Evolutionary conservation across 2,329 filamentous ascomycete genomes (phyloP), one percentile per base, ranked within the genome.

Genomic region (Fusarium marasasianum): DNA sequence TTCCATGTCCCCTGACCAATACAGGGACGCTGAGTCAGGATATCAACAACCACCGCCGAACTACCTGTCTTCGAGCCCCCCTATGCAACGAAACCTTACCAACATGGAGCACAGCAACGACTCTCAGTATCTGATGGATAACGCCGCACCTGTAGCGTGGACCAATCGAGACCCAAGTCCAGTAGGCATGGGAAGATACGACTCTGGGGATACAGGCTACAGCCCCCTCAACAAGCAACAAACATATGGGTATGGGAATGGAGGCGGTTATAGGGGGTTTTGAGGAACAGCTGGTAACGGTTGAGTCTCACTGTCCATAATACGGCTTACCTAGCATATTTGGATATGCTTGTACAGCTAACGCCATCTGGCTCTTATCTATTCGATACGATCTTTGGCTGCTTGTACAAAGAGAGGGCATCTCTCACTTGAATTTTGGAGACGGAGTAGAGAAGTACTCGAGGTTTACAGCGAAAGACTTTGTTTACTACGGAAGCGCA

Each of bases 101-200:
- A 82, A 81, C 15, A 78, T 73, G 66, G 76, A 75, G 9, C 76
- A 79, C 68, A 78, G 81, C 41, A 79, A 81, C 38, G 82, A 81
- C 59, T 80, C 80, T 12, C 82, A 85, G 38, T 80, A 79, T 57
- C 81, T 88, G 22, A 76, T 86, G 20, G 67, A 76, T 18, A 78
- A 81, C 48, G 84, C 85, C 3, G 85, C 84, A 37, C 84, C 85
- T 6, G 79, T 84, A 22, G 79, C 80, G n/a, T 77, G 76, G 64
- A 69, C 79, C 80, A 82, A 47, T 74, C 54, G 69, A 63, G 45
- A 72, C 45, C 59, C 74, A 59, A 64, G 63, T 45, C 56, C 74
- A 51, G 63, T 66, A 20, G 72, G 71, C 11, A 35, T 67, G 43
- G 73, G 69, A 31, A 70, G 68, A 12, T 75, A 74, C 45, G 68